Evolutionary conservation across 202 grass and related monocot genomes (phyloP).

Genomic region (Schoenoplectus triqueter): DNA sequence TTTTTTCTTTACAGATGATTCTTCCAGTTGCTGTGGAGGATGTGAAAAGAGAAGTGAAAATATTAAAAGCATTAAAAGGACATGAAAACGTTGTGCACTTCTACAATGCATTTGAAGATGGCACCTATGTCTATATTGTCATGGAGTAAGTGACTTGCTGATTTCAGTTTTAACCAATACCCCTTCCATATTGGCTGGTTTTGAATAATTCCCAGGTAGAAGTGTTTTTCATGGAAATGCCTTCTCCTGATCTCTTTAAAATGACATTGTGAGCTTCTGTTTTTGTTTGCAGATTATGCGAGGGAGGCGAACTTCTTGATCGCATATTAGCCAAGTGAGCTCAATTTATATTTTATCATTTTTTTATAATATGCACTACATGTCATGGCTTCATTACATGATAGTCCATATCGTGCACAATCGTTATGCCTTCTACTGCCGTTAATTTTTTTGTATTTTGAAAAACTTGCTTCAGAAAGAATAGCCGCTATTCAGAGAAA

Average conservation of each 20-base stretch:
- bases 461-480: slow-evolving; percentile 56
- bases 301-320: slow-evolving; percentile 95
- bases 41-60: slow-evolving; percentile 87
- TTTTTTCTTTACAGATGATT: slow-evolving; percentile 69
- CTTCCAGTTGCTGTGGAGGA: slow-evolving; percentile 85
- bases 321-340: slow-evolving; percentile 93
- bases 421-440: neutral
- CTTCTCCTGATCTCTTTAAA: neutral
- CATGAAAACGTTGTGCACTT: slow-evolving; percentile 88
- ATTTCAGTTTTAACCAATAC: slow-evolving; percentile 13
- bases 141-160: slow-evolving; percentile 72
- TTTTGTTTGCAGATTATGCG: slow-evolving; percentile 73
- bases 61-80: slow-evolving; percentile 72
- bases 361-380: neutral
- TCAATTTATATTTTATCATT: slow-evolving; percentile 12
- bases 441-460: slow-evolving; percentile 27
- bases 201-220: slow-evolving; percentile 10
- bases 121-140: slow-evolving; percentile 79
- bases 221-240: neutral
- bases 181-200: neutral
- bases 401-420: slow-evolving; percentile 29
- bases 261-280: slow-evolving; percentile 6
- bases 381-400: neutral
- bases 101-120: slow-evolving; percentile 89
- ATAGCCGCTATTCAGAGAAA: slow-evolving; percentile 90